phyloP scores from a whole-genome alignment of 331 rosid genomes.

The Malus hybrid region DNA sequence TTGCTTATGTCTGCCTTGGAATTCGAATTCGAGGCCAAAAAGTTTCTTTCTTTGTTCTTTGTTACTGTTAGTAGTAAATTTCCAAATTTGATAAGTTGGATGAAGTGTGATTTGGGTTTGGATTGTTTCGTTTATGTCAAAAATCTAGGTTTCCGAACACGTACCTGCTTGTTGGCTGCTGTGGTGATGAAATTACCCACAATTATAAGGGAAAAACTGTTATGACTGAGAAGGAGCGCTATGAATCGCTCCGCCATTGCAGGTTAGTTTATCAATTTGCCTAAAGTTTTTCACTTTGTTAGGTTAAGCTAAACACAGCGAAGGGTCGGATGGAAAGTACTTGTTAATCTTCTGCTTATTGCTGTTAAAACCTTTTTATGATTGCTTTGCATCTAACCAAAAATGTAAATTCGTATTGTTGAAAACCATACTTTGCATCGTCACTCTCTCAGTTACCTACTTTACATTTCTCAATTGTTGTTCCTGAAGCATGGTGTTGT shows the following conservation, averaged over 20 bases:
- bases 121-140: background rate
- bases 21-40: background rate
- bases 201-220: slow-evolving; percentile 90
- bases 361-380: background rate
- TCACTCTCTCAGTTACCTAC: background rate
- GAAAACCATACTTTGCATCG: background rate
- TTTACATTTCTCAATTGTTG: background rate
- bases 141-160: slow-evolving; percentile 61
- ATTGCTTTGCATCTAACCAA: background rate
- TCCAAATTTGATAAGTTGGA: slow-evolving; percentile 9
- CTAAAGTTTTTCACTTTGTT: background rate
- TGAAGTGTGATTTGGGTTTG: background rate
- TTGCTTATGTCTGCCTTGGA: background rate
- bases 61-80: background rate
- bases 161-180: slow-evolving; percentile 92
- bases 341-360: background rate
- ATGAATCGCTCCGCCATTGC: slow-evolving; percentile 98
- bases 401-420: background rate
- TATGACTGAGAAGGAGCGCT: slow-evolving; percentile 77
- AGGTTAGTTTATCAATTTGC: slow-evolving; percentile 30
- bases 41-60: background rate
- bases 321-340: background rate
- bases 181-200: slow-evolving; percentile 81
- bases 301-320: background rate
- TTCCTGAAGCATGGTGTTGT: background rate